These are phyloP conservation scores for Marasmius tenuissimus DNA, from an alignment of 1,284 basidiomycete species.

Conservation along the genomic window DNA sequence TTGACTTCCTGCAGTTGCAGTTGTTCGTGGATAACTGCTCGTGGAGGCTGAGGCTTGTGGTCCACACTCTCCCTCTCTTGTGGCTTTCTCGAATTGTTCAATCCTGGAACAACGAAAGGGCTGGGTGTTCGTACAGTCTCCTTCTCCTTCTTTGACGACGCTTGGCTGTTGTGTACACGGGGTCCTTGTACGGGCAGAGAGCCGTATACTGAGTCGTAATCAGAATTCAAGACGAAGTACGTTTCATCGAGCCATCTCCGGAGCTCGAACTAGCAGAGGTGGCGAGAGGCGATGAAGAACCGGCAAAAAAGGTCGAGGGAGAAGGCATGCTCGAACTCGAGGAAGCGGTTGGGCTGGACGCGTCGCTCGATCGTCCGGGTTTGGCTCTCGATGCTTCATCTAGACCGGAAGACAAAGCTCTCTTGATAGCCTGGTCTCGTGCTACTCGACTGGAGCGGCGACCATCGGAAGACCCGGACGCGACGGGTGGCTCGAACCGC, in stretches of 20 bases:
- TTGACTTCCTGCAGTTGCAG: neutral
- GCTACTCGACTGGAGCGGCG: neutral
- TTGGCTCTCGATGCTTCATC: neutral
- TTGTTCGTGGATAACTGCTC: neutral
- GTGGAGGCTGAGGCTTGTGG: neutral
- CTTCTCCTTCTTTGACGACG: neutral
- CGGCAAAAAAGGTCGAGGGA: neutral
- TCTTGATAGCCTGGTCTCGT: neutral
- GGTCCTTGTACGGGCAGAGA: neutral
- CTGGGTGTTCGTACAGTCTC: neutral
- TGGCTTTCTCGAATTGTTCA: neutral
- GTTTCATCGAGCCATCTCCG: neutral
- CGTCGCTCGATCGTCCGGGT: neutral
- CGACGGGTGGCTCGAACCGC: neutral
- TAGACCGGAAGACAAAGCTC: neutral
- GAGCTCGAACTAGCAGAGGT: neutral
- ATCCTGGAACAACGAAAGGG: neutral
- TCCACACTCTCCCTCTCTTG: neutral
- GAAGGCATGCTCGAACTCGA: neutral
- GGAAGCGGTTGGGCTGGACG: neutral
- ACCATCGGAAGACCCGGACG: neutral
- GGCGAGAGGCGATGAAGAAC: neutral
- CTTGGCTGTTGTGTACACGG: neutral
- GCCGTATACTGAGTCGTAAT: neutral
- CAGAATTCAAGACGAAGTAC: neutral